Conservation (phyloP, 768 basidiomycete genomes). For the Tulasnella calospora region DNA sequence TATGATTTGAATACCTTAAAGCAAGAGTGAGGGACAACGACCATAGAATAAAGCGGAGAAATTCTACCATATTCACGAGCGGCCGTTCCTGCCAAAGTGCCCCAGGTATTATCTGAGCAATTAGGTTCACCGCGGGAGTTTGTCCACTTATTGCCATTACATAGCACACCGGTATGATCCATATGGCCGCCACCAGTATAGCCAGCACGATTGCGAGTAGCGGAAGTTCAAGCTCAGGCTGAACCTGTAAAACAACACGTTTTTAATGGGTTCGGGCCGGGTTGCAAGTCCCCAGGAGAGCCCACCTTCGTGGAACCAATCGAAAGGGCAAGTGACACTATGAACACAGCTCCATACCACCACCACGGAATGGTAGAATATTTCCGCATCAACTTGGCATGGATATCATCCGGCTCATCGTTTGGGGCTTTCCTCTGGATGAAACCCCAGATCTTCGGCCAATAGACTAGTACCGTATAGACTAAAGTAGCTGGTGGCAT, state of each 20-base stretch:
- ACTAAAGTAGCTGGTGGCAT: constrained; percentile 41
- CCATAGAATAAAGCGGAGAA: too few species aligned
- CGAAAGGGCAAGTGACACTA: constrained; percentile 37
- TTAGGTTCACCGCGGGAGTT: constrained; percentile 41
- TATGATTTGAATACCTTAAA: constrained; percentile 39
- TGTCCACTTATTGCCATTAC: constrained; percentile 43
- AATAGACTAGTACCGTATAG: constrained; percentile 44
- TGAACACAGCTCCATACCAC: constrained; percentile 44
- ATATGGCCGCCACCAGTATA: constrained; percentile 39
- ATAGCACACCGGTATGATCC: constrained; percentile 43
- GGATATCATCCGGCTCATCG: too few species aligned
- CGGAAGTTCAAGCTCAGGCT: constrained; percentile 56
- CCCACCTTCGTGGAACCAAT: constrained; percentile 39
- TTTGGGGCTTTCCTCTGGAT: too few species aligned
- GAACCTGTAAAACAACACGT: constrained; percentile 31
- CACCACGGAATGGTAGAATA: constrained; percentile 42
- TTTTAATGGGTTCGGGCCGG: neutral
- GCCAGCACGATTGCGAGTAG: constrained; percentile 40
- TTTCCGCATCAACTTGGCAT: constrained; percentile 43
- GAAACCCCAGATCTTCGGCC: too few species aligned
- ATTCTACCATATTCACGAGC: constrained; percentile 41
- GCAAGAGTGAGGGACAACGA: too few species aligned
- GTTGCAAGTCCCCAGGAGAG: neutral
- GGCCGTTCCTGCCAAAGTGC: constrained; percentile 42
- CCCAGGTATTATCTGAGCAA: constrained; percentile 44